A percentile compares a stretch with the other conserved stretches of the same genome.
Evolutionary conservation across 78 protist genomes (phyloP).

Genomic region (Speleostelium caveatum): DNA sequence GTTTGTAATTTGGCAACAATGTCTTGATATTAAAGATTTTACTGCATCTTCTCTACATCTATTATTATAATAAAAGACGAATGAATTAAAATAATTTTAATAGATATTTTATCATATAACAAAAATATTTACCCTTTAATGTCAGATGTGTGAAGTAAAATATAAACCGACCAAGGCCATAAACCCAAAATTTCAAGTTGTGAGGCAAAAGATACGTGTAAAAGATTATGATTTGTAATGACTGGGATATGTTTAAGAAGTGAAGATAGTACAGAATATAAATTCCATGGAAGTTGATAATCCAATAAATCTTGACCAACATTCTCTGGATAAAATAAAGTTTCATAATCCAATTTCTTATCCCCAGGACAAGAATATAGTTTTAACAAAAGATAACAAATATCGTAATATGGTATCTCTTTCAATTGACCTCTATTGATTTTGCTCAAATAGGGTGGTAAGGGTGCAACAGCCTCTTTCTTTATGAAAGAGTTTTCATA

Average conservation of each 20-base stretch:
- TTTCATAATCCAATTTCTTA: slow-evolving; percentile 1
- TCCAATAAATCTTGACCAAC: slow-evolving; percentile 33
- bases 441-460: slow-evolving; percentile 27
- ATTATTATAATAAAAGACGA: too few species aligned
- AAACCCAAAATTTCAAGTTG: slow-evolving; percentile 69
- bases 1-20: background rate
- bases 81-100: too few species aligned
- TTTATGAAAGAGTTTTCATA: slow-evolving; percentile 1
- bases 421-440: background rate
- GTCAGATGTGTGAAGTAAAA: slow-evolving; percentile 55
- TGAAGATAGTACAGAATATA: slow-evolving; percentile 24
- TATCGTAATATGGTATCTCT: background rate
- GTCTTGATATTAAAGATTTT: slow-evolving; percentile 39
- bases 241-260: slow-evolving; percentile 36
- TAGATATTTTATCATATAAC: too few species aligned
- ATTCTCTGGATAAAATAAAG: slow-evolving; percentile 61
- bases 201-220: slow-evolving; percentile 62
- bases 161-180: slow-evolving; percentile 80
- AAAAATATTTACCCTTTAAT: too few species aligned
- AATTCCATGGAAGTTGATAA: slow-evolving; percentile 43
- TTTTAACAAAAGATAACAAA: slow-evolving; percentile 49
- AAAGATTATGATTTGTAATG: slow-evolving; percentile 21
- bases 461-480: slow-evolving; percentile 10
- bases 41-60: slow-evolving; percentile 59
- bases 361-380: background rate